Base-by-base conservation (phyloP, 148 eudicot species). In the Agrostemma githago region DNA sequence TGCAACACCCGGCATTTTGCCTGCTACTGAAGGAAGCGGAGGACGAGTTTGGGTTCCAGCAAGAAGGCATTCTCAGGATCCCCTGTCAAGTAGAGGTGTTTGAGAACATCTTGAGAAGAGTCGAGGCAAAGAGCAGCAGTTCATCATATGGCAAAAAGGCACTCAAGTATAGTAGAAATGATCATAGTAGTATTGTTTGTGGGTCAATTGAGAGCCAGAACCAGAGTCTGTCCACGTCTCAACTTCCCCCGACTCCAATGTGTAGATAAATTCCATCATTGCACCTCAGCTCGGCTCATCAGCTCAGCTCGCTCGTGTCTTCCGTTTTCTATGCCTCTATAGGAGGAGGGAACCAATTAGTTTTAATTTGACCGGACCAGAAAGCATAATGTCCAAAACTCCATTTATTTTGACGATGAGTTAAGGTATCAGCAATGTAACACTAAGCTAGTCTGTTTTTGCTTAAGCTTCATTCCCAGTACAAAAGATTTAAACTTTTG, bases 11-110 rank as follows among this genome's bases (percentile, higher is more conserved):
- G n/a, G 76, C 79, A 8, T 84, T 84, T 66, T 68, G 76, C n/a
- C 5, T 53, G 11, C 39, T 84, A 44, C 70, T 84, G n/a, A 81
- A 81, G 42, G 81, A 78, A 38, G 83, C 84, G 17, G 84, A 82
- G 65, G 80, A 84, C 8, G 84, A 78, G 74, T 84, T 81, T 19
- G 84, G 80, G 26, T 84, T 78, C 56, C 81, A 84, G 68, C 84
- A 84, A 43, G 76, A 81, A 73, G 84, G 83, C 3, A 68, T 75
- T 38, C 79, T 83, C 15, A 79, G 64, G 59, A 75, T 83, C 17
- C 86, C 86, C 60, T 83, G 86, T 44, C 77, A 80, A 59, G 79
- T 83, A 3, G 68, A 53, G 40, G 79, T 75, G 7, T 83, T 83
- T 59, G 81, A 83, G 72, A 59, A 10, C 40, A 76, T 76, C 4